Evolutionary conservation across 2,329 filamentous ascomycete species (phyloP).

Genomic region (Coniosporium tulheliwenetii): DNA sequence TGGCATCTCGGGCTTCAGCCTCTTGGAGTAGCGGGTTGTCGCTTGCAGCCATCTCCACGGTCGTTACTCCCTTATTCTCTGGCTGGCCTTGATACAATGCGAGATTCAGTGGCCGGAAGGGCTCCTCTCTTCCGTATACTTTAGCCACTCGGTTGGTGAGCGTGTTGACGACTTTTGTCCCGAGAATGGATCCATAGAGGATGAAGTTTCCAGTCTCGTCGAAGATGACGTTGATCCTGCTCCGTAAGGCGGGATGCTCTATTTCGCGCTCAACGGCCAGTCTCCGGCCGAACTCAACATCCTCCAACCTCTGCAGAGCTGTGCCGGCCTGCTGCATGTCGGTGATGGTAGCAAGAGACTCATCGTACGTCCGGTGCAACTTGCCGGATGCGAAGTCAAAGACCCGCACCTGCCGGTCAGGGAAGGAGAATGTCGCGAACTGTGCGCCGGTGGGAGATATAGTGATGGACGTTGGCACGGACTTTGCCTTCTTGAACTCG

Average conservation of each 20-base stretch:
- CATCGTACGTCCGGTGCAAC: slow-evolving; percentile 83
- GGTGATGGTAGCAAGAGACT: slow-evolving; percentile 74
- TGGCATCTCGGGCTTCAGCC: slow-evolving; percentile 79
- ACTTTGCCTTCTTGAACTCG: slow-evolving; percentile 91
- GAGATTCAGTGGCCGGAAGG: slow-evolving; percentile 68
- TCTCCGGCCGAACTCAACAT: slow-evolving; percentile 81
- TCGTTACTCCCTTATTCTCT: slow-evolving; percentile 83
- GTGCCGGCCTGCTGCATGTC: slow-evolving; percentile 96
- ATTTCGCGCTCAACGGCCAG: slow-evolving; percentile 77
- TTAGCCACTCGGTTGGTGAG: slow-evolving; percentile 86
- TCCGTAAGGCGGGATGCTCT: slow-evolving; percentile 49
- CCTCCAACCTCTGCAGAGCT: slow-evolving; percentile 63
- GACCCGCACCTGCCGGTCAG: slow-evolving; percentile 80
- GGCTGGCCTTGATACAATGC: slow-evolving; percentile 89
- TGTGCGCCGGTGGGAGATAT: slow-evolving; percentile 76
- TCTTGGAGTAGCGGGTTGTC: slow-evolving; percentile 86
- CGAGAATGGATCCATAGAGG: slow-evolving; percentile 80
- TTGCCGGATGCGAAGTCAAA: slow-evolving; percentile 89
- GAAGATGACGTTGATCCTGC: slow-evolving; percentile 76
- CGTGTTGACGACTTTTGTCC: slow-evolving; percentile 91
- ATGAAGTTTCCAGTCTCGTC: slow-evolving; percentile 95
- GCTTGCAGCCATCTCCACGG: slow-evolving; percentile 92
- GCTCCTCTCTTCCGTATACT: slow-evolving; percentile 80
- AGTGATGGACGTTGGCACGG: slow-evolving; percentile 63
- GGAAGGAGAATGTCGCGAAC: slow-evolving; percentile 80